Evolutionary conservation across 495 filamentous ascomycete genomes (phyloP).

Genomic region (Ascodesmis nigricans): DNA sequence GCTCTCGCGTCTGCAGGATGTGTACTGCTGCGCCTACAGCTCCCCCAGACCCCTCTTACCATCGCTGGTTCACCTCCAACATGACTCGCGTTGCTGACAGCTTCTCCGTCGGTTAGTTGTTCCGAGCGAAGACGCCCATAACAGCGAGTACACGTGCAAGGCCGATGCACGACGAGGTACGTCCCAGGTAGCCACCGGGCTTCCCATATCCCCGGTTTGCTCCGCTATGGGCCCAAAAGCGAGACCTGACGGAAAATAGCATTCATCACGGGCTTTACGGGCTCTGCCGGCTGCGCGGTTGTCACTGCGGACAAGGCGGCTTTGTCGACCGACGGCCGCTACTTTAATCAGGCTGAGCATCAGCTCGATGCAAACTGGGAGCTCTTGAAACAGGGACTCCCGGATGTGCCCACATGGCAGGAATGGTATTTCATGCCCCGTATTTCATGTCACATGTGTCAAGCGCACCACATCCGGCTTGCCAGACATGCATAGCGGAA

Average conservation of each 20-base stretch:
- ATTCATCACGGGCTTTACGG: slow-evolving; percentile 75
- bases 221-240: slow-evolving; percentile 1
- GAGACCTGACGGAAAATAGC: slow-evolving; percentile 25
- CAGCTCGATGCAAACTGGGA: slow-evolving; percentile 86
- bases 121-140: slow-evolving; percentile 91
- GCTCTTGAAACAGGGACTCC: slow-evolving; percentile 76
- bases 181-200: too few species aligned
- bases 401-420: slow-evolving; percentile 91
- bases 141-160: slow-evolving; percentile 90
- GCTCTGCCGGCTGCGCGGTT: slow-evolving; percentile 83
- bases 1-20: too few species aligned
- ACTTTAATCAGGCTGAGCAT: slow-evolving; percentile 90
- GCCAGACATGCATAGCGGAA: not conserved
- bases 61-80: too few species aligned
- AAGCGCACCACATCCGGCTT: too few species aligned
- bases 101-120: too few species aligned
- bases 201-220: too few species aligned
- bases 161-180: slow-evolving; percentile 74
- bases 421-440: slow-evolving; percentile 44
- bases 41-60: too few species aligned
- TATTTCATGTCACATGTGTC: too few species aligned
- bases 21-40: too few species aligned
- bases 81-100: too few species aligned
- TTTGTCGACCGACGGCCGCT: slow-evolving; percentile 85
- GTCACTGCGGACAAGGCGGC: slow-evolving; percentile 72